Conservation (phyloP, 108 stramenopile genomes). For the Chaetoceros tenuissimus region DNA sequence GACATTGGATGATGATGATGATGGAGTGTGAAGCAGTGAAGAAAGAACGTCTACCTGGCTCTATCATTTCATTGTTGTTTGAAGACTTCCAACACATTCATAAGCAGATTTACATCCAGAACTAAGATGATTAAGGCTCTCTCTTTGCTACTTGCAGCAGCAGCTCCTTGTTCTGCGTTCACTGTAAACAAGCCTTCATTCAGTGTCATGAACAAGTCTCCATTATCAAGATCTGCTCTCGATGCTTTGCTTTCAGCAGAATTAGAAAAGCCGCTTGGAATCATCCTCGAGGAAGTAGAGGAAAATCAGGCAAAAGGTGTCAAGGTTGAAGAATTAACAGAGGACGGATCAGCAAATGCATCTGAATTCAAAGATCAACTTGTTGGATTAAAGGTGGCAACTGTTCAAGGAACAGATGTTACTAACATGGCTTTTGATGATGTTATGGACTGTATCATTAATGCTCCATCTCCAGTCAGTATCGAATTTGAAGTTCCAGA, state of each 20-base stretch:
- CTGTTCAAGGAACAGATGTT: conserved; percentile 53
- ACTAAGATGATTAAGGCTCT: too few species aligned
- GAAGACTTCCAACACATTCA: too few species aligned
- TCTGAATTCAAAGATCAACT: conserved; percentile 28
- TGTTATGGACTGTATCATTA: conserved; percentile 59
- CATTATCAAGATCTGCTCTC: too few species aligned
- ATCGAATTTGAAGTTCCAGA: conserved; percentile 30
- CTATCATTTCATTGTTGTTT: too few species aligned
- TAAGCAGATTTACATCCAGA: too few species aligned
- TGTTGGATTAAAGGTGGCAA: conserved; percentile 22
- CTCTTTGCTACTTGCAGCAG: too few species aligned
- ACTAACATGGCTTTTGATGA: conserved; percentile 48
- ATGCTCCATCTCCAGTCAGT: conserved; percentile 49
- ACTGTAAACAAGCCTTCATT: too few species aligned
- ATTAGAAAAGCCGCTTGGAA: conserved; percentile 61
- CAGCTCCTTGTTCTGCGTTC: too few species aligned
- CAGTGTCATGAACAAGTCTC: too few species aligned
- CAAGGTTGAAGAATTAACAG: conserved; percentile 44
- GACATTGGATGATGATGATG: too few species aligned
- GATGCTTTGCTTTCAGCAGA: conserved; percentile 23
- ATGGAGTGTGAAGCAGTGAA: too few species aligned
- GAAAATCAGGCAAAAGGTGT: conserved; percentile 46
- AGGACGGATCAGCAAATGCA: conserved; percentile 48
- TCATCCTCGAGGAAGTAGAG: conserved; percentile 68
- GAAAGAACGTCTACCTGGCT: too few species aligned